A percentile compares a stretch with the other conserved stretches of the same genome.
Evolutionary conservation across 1,139 yeast species (phyloP).

Genomic region (Blastobotrys aristatus): DNA sequence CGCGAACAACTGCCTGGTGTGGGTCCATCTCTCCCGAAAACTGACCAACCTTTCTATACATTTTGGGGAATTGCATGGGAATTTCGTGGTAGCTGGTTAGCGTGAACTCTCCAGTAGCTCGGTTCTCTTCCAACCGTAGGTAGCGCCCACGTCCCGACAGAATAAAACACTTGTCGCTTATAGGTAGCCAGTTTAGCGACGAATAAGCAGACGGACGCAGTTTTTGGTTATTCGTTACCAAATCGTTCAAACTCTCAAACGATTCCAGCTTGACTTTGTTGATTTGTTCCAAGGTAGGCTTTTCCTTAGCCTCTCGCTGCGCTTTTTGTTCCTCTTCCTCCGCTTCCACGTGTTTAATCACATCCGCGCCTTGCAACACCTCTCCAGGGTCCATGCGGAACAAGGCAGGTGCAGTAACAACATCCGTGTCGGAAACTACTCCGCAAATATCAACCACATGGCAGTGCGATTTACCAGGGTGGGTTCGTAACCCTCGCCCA

Average conservation of each 20-base stretch:
- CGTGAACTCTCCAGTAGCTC: neutral
- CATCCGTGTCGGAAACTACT: slow-evolving; percentile 47
- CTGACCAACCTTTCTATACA: slow-evolving; percentile 1
- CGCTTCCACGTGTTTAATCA: slow-evolving; percentile 10
- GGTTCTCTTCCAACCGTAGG: slow-evolving; percentile 17
- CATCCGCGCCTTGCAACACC: slow-evolving; percentile 8
- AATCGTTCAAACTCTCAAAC: slow-evolving; percentile 18
- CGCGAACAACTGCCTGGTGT: neutral
- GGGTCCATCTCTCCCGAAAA: neutral
- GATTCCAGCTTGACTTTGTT: slow-evolving; percentile 19
- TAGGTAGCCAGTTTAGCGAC: slow-evolving; percentile 21
- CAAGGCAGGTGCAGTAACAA: slow-evolving; percentile 58
- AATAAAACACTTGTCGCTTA: slow-evolving; percentile 17
- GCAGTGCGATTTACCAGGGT: slow-evolving; percentile 58
- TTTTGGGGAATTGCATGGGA: slow-evolving; percentile 3
- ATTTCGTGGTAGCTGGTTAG: slow-evolving; percentile 16
- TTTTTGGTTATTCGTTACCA: slow-evolving; percentile 10
- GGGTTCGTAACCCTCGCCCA: slow-evolving; percentile 77
- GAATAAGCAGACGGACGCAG: slow-evolving; percentile 8
- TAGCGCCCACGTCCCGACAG: slow-evolving; percentile 19
- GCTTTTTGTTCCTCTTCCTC: slow-evolving; percentile 4
- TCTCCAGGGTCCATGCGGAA: slow-evolving; percentile 38
- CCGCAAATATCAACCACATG: slow-evolving; percentile 76
- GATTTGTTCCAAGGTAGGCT: slow-evolving; percentile 3
- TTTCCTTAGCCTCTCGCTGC: slow-evolving; percentile 3